Conservation (phyloP, 139 green algal species). For the Choricystis sp. region DNA sequence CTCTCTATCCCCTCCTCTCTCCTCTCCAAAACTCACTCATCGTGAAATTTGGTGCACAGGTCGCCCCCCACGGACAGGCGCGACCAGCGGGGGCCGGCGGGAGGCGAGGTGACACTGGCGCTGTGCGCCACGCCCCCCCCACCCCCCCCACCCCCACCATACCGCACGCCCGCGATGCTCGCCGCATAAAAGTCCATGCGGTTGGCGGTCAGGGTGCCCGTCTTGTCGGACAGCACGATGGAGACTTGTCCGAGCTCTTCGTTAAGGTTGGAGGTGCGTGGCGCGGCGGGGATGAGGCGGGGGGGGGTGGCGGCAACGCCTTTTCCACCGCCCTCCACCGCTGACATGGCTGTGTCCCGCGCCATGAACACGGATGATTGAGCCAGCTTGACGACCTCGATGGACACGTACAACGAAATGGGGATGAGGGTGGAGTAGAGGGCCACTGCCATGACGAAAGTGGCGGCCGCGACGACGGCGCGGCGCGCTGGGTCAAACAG, state of each 20-base stretch:
- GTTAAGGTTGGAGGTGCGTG: constrained; percentile 29
- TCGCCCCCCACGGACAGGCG: too few species aligned
- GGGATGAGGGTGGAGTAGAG: constrained; percentile 68
- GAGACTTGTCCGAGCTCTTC: constrained; percentile 32
- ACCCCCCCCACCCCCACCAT: constrained; percentile 40
- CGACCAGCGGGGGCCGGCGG: too few species aligned
- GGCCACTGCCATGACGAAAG: constrained; percentile 59
- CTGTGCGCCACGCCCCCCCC: not conserved
- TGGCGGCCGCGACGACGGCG: constrained; percentile 22
- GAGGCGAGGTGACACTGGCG: not conserved
- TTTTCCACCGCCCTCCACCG: too few species aligned
- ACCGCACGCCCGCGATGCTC: constrained; percentile 64
- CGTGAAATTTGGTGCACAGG: too few species aligned
- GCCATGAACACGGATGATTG: constrained; percentile 24
- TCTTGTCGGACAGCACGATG: constrained; percentile 35
- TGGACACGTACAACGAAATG: constrained; percentile 66
- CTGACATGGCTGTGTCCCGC: constrained; percentile 18
- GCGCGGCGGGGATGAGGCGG: constrained; percentile 18
- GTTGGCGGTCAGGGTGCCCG: constrained; percentile 54
- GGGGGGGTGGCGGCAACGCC: constrained; percentile 17
- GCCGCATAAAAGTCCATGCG: constrained; percentile 85
- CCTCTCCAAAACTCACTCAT: too few species aligned
- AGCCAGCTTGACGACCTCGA: constrained; percentile 69
- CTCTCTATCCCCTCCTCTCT: too few species aligned
- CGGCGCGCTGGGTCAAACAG: constrained; percentile 27